These are phyloP conservation scores for Colletotrichum salicis DNA, from an alignment of 2,329 filamentous ascomycete genomes.

Conservation along the genomic window DNA sequence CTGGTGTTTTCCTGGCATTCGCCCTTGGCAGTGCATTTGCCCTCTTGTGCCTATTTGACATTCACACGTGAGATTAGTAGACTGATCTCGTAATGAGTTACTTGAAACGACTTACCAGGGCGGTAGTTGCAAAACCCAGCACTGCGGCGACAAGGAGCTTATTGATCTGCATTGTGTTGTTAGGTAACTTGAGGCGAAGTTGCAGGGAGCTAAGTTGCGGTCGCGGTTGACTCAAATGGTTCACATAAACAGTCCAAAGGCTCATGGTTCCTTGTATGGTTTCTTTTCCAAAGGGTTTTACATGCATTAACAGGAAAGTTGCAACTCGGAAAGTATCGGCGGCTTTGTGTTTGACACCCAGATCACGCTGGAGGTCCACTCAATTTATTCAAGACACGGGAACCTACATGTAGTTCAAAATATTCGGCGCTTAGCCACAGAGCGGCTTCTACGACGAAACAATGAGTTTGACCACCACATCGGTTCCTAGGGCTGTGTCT, in stretches of 20 bases:
- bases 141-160: background rate
- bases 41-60: constrained; percentile 5
- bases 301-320: background rate
- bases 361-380: background rate
- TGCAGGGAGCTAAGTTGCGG: background rate
- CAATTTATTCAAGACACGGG: background rate
- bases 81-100: background rate
- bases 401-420: background rate
- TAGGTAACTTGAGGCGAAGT: background rate
- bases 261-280: too few relatives aligned
- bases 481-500: too few relatives aligned
- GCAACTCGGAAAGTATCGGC: background rate
- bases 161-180: background rate
- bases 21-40: constrained; percentile 15
- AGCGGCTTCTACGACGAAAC: too few relatives aligned
- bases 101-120: background rate
- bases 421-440: background rate
- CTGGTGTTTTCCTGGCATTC: constrained; percentile 12
- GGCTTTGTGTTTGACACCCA: background rate
- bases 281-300: too few relatives aligned
- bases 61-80: background rate
- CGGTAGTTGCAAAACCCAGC: constrained; percentile 1
- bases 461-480: too few relatives aligned
- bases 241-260: too few relatives aligned
- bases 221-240: too few relatives aligned